These are phyloP conservation scores for Suhomyces emberorum DNA, from an alignment of 805 yeast genomes.

Conservation along the genomic window DNA sequence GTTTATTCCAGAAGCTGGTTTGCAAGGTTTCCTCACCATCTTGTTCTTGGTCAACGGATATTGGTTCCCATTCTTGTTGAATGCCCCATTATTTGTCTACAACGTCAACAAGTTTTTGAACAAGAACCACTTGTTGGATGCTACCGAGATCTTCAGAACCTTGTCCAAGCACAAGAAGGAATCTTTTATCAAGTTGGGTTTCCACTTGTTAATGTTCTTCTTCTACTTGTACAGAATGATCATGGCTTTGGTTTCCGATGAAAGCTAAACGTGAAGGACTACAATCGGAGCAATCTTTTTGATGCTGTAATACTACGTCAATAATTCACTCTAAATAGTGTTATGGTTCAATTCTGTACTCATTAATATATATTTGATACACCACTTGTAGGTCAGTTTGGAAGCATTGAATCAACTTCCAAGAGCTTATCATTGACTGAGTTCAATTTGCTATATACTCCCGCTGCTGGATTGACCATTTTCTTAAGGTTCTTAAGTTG, in stretches of 20 bases:
- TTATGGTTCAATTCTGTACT: too few species aligned
- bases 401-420: slow-evolving; percentile 11
- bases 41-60: slow-evolving; percentile 82
- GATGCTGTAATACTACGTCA: too few species aligned
- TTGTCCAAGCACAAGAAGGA: slow-evolving; percentile 90
- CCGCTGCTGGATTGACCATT: slow-evolving; percentile 23
- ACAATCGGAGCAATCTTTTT: too few species aligned
- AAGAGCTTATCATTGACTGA: slow-evolving; percentile 22
- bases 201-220: slow-evolving; percentile 89
- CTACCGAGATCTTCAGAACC: slow-evolving; percentile 96
- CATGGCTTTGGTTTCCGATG: slow-evolving; percentile 82
- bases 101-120: slow-evolving; percentile 76
- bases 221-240: slow-evolving; percentile 95
- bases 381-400: too few species aligned
- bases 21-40: slow-evolving; percentile 69
- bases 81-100: slow-evolving; percentile 79
- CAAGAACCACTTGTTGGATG: slow-evolving; percentile 86
- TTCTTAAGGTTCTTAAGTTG: slow-evolving; percentile 13
- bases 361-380: too few species aligned
- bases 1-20: slow-evolving; percentile 84
- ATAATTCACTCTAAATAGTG: too few species aligned
- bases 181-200: slow-evolving; percentile 84
- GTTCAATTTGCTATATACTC: slow-evolving; percentile 19
- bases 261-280: too few species aligned
- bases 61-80: slow-evolving; percentile 85